Evolutionary conservation across 169 alveolate genomes (phyloP).

Genomic region (Perkinsus olseni): DNA sequence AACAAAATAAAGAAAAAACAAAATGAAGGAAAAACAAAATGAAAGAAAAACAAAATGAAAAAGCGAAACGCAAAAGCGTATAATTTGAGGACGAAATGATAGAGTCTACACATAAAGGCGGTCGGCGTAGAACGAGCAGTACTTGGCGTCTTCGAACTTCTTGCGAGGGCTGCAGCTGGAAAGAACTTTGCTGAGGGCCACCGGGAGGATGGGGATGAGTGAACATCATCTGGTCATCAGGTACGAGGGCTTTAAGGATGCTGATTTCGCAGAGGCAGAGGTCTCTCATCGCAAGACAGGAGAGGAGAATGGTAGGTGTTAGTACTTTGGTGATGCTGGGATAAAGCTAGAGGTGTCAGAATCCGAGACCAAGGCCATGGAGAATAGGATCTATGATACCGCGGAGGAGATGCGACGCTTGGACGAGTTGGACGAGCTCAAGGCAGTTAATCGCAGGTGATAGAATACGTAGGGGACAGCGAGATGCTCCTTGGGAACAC

Average conservation of each 20-base stretch:
- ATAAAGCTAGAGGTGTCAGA: not conserved
- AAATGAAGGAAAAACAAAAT: too few relatives aligned
- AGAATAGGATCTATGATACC: not conserved
- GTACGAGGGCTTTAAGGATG: not conserved
- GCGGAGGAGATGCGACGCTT: not conserved
- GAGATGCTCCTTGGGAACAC: too few relatives aligned
- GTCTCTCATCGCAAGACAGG: not conserved
- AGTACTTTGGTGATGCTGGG: not conserved
- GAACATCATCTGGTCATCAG: not conserved
- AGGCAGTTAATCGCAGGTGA: not conserved
- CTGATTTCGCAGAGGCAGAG: not conserved
- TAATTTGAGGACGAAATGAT: too few relatives aligned
- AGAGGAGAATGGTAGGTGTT: not conserved
- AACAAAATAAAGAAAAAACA: too few relatives aligned
- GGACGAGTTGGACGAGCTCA: not conserved
- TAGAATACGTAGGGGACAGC: not conserved
- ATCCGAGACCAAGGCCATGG: not conserved
- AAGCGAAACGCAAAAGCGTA: too few relatives aligned
- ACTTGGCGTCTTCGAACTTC: too few relatives aligned
- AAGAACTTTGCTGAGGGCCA: too few relatives aligned
- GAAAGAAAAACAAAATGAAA: too few relatives aligned
- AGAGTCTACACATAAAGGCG: too few relatives aligned
- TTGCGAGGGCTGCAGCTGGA: too few relatives aligned
- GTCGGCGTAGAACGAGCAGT: too few relatives aligned
- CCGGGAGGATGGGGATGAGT: too few relatives aligned